phyloP scores from a whole-genome alignment of 805 yeast species.

The Myxozyma lipomycoides region DNA sequence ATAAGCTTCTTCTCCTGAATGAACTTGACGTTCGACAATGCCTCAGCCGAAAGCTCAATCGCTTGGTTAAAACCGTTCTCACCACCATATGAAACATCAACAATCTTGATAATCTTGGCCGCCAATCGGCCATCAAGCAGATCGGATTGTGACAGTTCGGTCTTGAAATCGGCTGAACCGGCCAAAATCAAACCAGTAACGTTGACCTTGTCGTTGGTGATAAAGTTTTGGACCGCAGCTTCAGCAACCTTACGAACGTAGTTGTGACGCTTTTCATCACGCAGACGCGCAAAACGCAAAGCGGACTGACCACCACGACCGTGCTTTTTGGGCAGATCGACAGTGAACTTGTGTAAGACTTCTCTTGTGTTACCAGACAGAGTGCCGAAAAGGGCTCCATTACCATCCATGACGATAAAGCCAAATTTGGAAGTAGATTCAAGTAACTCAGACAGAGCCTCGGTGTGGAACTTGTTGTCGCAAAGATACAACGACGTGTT shows the following conservation, averaged over 20 bases:
- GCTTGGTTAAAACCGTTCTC: conserved; percentile 99
- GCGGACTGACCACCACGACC: conserved; percentile 99
- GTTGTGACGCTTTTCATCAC: conserved; percentile 99
- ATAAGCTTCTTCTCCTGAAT: conserved; percentile 97
- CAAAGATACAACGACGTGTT: conserved; percentile 94
- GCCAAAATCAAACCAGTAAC: conserved; percentile 94
- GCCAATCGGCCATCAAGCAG: conserved; percentile 86
- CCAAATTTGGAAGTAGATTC: conserved; percentile 97
- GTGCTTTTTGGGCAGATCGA: conserved; percentile 98
- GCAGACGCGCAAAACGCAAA: conserved; percentile 94
- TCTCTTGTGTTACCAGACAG: conserved; percentile 96
- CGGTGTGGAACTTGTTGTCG: conserved; percentile 98
- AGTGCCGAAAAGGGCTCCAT: conserved; percentile 93
- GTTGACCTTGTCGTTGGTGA: conserved; percentile 89
- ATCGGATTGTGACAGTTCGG: conserved; percentile 87
- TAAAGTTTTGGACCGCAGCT: conserved; percentile 95
- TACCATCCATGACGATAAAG: conserved; percentile 99
- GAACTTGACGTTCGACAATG: conserved; percentile 93
- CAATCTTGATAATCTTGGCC: conserved; percentile 83
- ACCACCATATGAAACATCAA: conserved; percentile 98
- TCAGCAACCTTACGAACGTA: conserved; percentile 98
- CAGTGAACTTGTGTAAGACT: conserved; percentile 90
- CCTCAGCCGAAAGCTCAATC: conserved; percentile 94
- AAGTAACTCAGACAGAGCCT: conserved; percentile 86
- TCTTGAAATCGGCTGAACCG: conserved; percentile 98